Evolutionary conservation across 345 rosid species (phyloP).

Genomic region (Aquilaria yunnanensis): DNA sequence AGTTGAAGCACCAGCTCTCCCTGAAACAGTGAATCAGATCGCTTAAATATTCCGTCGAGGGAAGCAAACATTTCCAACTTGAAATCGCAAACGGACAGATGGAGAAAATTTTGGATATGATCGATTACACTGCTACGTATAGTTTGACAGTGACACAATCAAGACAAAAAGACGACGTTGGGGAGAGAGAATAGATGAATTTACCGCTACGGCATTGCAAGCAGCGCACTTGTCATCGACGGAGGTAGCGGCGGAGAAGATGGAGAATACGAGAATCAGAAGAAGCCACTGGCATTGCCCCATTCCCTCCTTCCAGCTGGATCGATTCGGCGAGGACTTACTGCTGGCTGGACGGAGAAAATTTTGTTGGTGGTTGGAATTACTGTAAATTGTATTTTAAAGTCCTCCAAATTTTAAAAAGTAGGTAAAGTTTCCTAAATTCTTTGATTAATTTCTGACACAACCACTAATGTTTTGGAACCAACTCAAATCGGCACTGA

Average conservation of each 20-base stretch:
- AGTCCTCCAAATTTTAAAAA: no score
- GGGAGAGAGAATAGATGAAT: background rate
- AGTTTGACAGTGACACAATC: background rate
- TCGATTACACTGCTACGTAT: background rate
- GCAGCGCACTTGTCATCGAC: slow-evolving; percentile 82
- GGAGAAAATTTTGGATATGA: no score
- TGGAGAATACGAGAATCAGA: slow-evolving; percentile 22
- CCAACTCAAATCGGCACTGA: no score
- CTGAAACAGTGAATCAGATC: slow-evolving; percentile 30
- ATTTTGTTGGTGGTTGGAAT: no score
- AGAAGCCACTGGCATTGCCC: slow-evolving; percentile 11
- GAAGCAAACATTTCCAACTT: background rate
- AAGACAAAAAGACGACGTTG: background rate
- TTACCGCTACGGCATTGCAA: slow-evolving; percentile 88
- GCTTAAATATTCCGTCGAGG: background rate
- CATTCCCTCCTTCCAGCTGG: no score
- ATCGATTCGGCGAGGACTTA: no score
- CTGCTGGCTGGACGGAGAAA: no score
- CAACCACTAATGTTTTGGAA: no score
- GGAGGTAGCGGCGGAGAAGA: slow-evolving; percentile 24
- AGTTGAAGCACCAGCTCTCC: slow-evolving; percentile 76
- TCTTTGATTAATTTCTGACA: no score
- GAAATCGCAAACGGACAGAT: no score
- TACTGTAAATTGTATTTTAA: no score
- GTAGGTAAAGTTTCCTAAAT: no score